Conservation (phyloP, 306 rosid genomes). For the Pachyrhizus erosus region DNA sequence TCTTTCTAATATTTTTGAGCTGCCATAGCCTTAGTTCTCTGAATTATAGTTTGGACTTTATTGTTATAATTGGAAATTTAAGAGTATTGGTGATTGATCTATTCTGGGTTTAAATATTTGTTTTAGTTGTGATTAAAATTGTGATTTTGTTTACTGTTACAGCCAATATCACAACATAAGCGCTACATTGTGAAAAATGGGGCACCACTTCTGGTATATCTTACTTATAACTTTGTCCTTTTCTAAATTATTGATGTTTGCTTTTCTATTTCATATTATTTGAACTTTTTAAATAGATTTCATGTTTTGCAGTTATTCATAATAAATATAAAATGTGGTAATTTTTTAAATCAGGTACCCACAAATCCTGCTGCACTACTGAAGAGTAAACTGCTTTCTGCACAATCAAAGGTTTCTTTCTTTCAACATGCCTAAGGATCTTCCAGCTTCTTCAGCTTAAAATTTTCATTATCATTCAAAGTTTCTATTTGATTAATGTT, state of each 20-base stretch:
- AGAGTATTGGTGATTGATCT: slow-evolving; percentile 28
- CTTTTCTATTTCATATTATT: slow-evolving; percentile 20
- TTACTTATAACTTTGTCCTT: slow-evolving; percentile 27
- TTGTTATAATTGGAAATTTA: slow-evolving; percentile 21
- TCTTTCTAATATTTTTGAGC: slow-evolving; percentile 29
- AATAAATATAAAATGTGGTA: slow-evolving; percentile 20
- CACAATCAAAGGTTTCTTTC: slow-evolving; percentile 81
- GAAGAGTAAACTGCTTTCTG: slow-evolving; percentile 79
- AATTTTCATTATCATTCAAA: slow-evolving; percentile 29
- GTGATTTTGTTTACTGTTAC: slow-evolving; percentile 44
- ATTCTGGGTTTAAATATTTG: slow-evolving; percentile 15
- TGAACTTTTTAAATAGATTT: slow-evolving; percentile 28
- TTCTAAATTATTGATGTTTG: slow-evolving; percentile 24
- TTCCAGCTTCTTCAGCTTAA: slow-evolving; percentile 17
- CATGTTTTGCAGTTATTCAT: slow-evolving; percentile 25
- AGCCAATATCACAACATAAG: slow-evolving; percentile 92
- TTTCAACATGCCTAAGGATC: slow-evolving; percentile 19
- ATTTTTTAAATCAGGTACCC: slow-evolving; percentile 65
- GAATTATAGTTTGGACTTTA: slow-evolving; percentile 28
- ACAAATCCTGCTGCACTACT: slow-evolving; percentile 76
- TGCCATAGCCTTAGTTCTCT: slow-evolving; percentile 23
- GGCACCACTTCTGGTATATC: slow-evolving; percentile 77
- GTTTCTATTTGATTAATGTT: slow-evolving; percentile 24
- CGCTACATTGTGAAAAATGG: slow-evolving; percentile 91
- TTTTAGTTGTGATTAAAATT: slow-evolving; percentile 25